Base-by-base conservation (phyloP, 2,329 filamentous ascomycete genomes). In the Ophiostoma ips region DNA sequence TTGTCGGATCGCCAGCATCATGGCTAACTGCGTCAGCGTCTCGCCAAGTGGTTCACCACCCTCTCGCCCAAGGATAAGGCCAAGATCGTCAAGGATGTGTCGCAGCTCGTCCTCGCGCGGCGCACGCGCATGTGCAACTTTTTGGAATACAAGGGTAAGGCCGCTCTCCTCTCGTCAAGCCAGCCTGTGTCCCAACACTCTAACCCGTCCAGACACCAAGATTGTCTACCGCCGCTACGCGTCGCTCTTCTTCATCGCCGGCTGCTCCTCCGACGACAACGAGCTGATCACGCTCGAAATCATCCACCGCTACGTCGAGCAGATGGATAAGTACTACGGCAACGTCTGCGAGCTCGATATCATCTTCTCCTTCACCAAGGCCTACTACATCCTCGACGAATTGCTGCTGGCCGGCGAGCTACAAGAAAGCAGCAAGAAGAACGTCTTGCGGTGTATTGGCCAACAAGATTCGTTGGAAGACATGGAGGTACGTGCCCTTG, bases 291-390 rank as follows among this genome's bases (percentile, higher is more conserved):
- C 87, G 21, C 87, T 98, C 64, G 92, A 98, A 68, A 88, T 98
- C 64, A 94, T 98, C 61, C 92, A 98, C 68, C 87, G 92, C 69
- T 98, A 98, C 66, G 92, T 98, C 63, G 92, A 98, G 69, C 92
- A 98, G 71, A 98, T 98, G 92, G 92, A 98, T 76, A 98, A 98
- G 68, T 98, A 98, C 73, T 98, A 96, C 68, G 92, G 92, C 67
- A 98, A 98, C 67, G 92, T 98, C 53, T 98, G 92, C 81, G 92
- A 98, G 71, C 79, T 98, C 57, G 89, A 96, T 67, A 95, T 96
- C 69, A 98, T 98, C 67, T 98, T 98, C 78, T 96, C 95, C 66
- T 98, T 98, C 67, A 94, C 95, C 60, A 98, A 98, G 69, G 92
- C 92, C 53, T 98, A 98, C 69, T 98, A 96, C 69, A 98, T 98